phyloP scores from a whole-genome alignment of 2,329 filamentous ascomycete species.

The Stachybotrys elegans region DNA sequence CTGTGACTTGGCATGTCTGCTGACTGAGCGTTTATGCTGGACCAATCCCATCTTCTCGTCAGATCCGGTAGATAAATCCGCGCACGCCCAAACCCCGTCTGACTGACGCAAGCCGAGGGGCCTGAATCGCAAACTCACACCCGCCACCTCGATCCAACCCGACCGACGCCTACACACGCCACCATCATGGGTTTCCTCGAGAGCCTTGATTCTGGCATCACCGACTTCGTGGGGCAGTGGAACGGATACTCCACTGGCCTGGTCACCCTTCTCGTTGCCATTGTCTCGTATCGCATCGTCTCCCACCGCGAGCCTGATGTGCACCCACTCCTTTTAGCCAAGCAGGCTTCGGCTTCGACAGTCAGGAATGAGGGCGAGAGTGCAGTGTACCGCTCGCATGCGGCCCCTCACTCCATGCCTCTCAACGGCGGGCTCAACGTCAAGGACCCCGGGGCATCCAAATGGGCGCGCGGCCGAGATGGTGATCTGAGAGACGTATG shows the following conservation, averaged over 20 bases:
- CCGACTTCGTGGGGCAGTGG: constrained; percentile 71
- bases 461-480: constrained; percentile 78
- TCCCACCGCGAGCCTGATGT: constrained; percentile 78
- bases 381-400: constrained; percentile 77
- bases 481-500: constrained; percentile 91
- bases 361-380: constrained; percentile 83
- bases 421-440: constrained; percentile 75
- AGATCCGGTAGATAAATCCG: too few relatives aligned
- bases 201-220: constrained; percentile 67
- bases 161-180: too few relatives aligned
- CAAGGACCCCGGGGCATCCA: constrained; percentile 71
- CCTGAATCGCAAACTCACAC: too few relatives aligned
- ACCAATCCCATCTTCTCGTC: too few relatives aligned
- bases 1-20: too few relatives aligned
- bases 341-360: constrained; percentile 73
- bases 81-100: too few relatives aligned
- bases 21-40: too few relatives aligned
- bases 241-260: constrained; percentile 72
- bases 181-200: constrained; percentile 41
- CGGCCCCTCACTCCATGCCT: constrained; percentile 79
- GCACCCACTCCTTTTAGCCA: constrained; percentile 83
- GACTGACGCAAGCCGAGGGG: too few relatives aligned
- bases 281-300: constrained; percentile 67
- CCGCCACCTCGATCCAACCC: constrained; percentile 1
- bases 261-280: constrained; percentile 57